Evolutionary conservation across 2,329 filamentous ascomycete species (phyloP).

Genomic region (Ilyonectria robusta): DNA sequence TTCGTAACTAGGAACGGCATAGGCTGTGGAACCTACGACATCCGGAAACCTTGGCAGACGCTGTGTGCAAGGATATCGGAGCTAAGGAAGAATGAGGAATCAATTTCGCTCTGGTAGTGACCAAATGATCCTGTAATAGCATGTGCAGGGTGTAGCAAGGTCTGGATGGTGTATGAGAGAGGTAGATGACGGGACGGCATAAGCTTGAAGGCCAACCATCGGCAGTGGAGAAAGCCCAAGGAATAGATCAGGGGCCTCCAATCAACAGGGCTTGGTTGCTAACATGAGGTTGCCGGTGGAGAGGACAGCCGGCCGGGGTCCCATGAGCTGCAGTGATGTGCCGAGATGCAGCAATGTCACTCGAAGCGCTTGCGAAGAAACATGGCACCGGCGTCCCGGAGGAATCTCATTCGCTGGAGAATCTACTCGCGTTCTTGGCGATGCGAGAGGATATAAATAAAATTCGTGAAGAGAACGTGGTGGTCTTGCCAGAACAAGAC

Average conservation of each 20-base stretch:
- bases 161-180: background rate
- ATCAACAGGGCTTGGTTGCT: slow-evolving; percentile 34
- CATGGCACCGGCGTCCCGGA: background rate
- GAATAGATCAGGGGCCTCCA: slow-evolving; percentile 27
- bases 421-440: slow-evolving; percentile 14
- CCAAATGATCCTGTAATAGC: background rate
- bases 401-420: slow-evolving; percentile 18
- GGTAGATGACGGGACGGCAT: slow-evolving; percentile 9
- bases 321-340: slow-evolving; percentile 25
- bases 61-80: slow-evolving; percentile 4
- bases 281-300: slow-evolving; percentile 32
- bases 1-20: slow-evolving; percentile 12
- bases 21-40: slow-evolving; percentile 26
- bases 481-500: background rate
- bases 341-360: slow-evolving; percentile 34
- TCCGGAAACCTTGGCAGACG: slow-evolving; percentile 18
- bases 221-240: slow-evolving; percentile 13
- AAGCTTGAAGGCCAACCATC: slow-evolving; percentile 31
- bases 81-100: slow-evolving; percentile 20
- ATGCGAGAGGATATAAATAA: slow-evolving; percentile 18
- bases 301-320: slow-evolving; percentile 15
- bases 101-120: slow-evolving; percentile 11
- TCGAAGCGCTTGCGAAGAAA: slow-evolving; percentile 23
- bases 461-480: background rate
- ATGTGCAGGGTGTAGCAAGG: background rate